These are phyloP conservation scores for Blumeriella jaapii DNA, from an alignment of 2,329 filamentous ascomycete species.

Conservation along the genomic window DNA sequence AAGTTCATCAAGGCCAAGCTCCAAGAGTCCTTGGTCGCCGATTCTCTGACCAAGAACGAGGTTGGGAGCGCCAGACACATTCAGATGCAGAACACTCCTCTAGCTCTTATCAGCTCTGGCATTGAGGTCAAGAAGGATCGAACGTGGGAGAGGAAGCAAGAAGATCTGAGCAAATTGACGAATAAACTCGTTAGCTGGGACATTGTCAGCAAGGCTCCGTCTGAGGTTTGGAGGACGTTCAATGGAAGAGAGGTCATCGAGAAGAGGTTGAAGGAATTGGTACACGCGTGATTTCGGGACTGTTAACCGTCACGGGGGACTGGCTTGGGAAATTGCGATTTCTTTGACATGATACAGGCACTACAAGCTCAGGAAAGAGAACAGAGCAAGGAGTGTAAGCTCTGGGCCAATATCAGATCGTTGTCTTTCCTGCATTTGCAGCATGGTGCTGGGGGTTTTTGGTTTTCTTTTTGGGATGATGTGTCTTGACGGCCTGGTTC, in stretches of 20 bases:
- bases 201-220: conserved; percentile 71
- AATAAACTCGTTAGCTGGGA: conserved; percentile 74
- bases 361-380: too few species aligned
- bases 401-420: too few species aligned
- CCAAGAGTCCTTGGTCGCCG: conserved; percentile 83
- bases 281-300: conserved; percentile 29
- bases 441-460: conserved; percentile 4
- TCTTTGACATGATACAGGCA: too few species aligned
- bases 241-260: conserved; percentile 68
- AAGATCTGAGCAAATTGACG: conserved; percentile 72
- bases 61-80: conserved; percentile 68
- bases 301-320: too few species aligned
- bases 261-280: conserved; percentile 61
- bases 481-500: neutral
- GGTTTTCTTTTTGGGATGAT: neutral
- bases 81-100: conserved; percentile 60
- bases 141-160: conserved; percentile 75
- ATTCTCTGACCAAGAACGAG: conserved; percentile 74
- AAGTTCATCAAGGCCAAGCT: conserved; percentile 84
- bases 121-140: conserved; percentile 52
- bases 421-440: neutral
- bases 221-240: conserved; percentile 71
- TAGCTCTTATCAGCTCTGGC: conserved; percentile 77
- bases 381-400: too few species aligned
- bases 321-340: too few species aligned